Conservation (phyloP, 768 basidiomycete genomes). For the Collybiopsis luxurians region DNA sequence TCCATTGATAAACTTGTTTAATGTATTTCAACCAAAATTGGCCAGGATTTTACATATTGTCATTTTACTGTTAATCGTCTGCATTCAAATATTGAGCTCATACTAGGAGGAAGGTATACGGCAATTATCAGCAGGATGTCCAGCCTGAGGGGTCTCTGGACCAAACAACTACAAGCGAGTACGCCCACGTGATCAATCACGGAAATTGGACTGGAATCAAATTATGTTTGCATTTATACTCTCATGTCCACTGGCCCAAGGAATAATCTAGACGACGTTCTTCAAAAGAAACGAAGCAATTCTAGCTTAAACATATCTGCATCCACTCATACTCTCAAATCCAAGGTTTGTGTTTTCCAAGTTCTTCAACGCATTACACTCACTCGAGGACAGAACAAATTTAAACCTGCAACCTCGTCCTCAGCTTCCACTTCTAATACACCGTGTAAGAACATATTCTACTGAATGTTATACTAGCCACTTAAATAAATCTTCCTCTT, state of each 20-base stretch:
- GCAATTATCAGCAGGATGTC: no score
- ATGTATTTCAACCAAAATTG: no score
- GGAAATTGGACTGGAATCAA: background rate
- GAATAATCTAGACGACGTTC: slow-evolving; percentile 41
- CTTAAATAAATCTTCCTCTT: background rate
- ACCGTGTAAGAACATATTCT: background rate
- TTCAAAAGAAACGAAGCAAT: slow-evolving; percentile 20
- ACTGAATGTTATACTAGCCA: slow-evolving; percentile 3
- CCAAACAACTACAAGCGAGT: background rate
- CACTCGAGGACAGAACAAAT: slow-evolving; percentile 30
- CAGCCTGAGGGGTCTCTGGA: no score
- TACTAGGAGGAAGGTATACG: no score
- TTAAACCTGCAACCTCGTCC: slow-evolving; percentile 38
- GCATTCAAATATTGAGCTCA: no score
- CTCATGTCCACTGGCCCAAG: slow-evolving; percentile 16
- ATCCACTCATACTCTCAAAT: background rate
- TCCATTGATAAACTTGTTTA: no score
- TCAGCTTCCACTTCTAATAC: slow-evolving; percentile 4
- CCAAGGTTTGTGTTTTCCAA: no score
- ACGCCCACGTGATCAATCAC: background rate
- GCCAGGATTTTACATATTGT: no score
- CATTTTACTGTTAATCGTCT: no score
- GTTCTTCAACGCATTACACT: background rate
- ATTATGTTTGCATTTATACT: background rate
- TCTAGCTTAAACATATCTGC: slow-evolving; percentile 1